These are phyloP conservation scores for Juglanconis sp. DNA, from an alignment of 2,329 filamentous ascomycete genomes.

Conservation along the genomic window DNA sequence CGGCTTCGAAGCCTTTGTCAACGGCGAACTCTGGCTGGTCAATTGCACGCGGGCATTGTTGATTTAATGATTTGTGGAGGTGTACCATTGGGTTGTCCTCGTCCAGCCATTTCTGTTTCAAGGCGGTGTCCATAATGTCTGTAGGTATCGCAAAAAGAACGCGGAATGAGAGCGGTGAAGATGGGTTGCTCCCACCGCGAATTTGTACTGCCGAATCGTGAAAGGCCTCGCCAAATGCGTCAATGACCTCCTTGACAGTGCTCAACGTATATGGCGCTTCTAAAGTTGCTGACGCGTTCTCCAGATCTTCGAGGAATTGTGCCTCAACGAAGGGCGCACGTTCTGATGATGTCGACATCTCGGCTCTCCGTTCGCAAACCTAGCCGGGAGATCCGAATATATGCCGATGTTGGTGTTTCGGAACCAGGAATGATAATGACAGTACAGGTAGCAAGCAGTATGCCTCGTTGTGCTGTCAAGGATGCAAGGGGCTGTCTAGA, in stretches of 20 bases:
- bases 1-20: slow-evolving; percentile 10
- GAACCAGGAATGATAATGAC: not conserved
- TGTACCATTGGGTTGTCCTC: slow-evolving; percentile 7
- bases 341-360: slow-evolving; percentile 16
- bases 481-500: not conserved
- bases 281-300: slow-evolving; percentile 3
- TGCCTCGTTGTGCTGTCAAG: not conserved
- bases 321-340: slow-evolving; percentile 15
- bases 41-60: slow-evolving; percentile 6
- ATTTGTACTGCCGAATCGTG: slow-evolving; percentile 16
- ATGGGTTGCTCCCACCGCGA: not conserved
- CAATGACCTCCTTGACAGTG: slow-evolving; percentile 8
- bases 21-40: slow-evolving; percentile 15
- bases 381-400: not conserved
- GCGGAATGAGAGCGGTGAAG: slow-evolving; percentile 7
- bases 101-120: slow-evolving; percentile 7
- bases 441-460: not conserved
- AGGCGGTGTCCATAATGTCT: slow-evolving; percentile 12
- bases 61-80: not conserved
- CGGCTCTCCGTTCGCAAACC: not conserved
- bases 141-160: slow-evolving; percentile 12
- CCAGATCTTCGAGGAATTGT: slow-evolving; percentile 15
- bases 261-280: slow-evolving; percentile 3
- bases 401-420: not conserved
- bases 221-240: slow-evolving; percentile 14